These are phyloP conservation scores for Yamadazyma dendronema DNA, from an alignment of 1,139 yeast species.

Conservation along the genomic window DNA sequence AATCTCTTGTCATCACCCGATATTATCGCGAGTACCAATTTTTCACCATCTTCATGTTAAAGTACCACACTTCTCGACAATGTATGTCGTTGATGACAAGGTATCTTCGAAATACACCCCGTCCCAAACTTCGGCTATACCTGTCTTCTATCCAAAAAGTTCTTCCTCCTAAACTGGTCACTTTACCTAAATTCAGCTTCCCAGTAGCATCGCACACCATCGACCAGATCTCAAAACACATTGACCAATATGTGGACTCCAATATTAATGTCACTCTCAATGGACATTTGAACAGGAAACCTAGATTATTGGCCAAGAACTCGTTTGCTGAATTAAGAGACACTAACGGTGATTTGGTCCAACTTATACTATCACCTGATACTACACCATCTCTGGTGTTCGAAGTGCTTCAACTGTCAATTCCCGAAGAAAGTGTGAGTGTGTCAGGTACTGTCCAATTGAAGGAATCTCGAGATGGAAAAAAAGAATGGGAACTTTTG, in stretches of 20 bases:
- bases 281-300: constrained; percentile 82
- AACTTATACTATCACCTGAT: constrained; percentile 53
- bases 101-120: too few relatives aligned
- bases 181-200: constrained; percentile 35
- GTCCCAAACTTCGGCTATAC: too few relatives aligned
- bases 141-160: too few relatives aligned
- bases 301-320: constrained; percentile 47
- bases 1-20: too few relatives aligned
- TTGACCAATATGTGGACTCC: constrained; percentile 14
- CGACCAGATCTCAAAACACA: constrained; percentile 15
- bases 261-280: constrained; percentile 40
- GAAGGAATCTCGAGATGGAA: constrained; percentile 27
- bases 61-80: too few relatives aligned
- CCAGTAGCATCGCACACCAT: constrained; percentile 38
- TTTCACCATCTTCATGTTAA: too few relatives aligned
- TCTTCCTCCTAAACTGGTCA: constrained; percentile 6
- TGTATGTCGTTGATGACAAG: too few relatives aligned
- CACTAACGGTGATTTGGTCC: constrained; percentile 62
- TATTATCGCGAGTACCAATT: too few relatives aligned
- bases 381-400: constrained; percentile 35
- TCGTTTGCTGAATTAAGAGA: constrained; percentile 78
- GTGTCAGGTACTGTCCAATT: constrained; percentile 55
- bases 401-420: constrained; percentile 46
- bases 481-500: constrained; percentile 52
- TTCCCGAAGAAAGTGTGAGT: constrained; percentile 73